phyloP scores from a whole-genome alignment of 768 basidiomycete species.

The Lactifluus piperatus region DNA sequence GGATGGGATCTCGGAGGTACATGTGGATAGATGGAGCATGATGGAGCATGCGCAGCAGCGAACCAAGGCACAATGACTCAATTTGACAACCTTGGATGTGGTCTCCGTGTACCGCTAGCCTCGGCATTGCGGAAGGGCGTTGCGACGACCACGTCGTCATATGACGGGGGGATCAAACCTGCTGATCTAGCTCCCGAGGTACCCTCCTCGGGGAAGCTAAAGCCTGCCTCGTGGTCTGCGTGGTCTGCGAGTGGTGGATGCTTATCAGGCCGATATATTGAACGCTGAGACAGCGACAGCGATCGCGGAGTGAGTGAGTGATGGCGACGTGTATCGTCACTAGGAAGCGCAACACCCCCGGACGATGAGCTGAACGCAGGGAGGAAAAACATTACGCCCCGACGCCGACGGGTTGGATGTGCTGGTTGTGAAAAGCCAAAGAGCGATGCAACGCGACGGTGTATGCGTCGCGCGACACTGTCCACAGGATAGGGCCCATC shows the following conservation, averaged over 20 bases:
- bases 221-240: slow-evolving; percentile 1
- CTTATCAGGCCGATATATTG: slow-evolving; percentile 11
- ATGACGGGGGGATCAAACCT: slow-evolving; percentile 2
- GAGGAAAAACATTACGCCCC: slow-evolving; percentile 67
- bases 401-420: slow-evolving; percentile 29
- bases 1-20: not conserved
- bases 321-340: not conserved
- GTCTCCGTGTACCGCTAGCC: slow-evolving; percentile 11
- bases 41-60: slow-evolving; percentile 13
- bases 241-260: not conserved
- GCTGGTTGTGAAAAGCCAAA: slow-evolving; percentile 24
- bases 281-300: slow-evolving; percentile 11
- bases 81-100: slow-evolving; percentile 12
- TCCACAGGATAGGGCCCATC: slow-evolving; percentile 38
- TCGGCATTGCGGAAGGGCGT: slow-evolving; percentile 6
- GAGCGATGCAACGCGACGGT: slow-evolving; percentile 45
- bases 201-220: not conserved
- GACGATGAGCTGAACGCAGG: slow-evolving; percentile 54
- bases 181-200: not conserved
- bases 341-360: slow-evolving; percentile 25
- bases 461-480: slow-evolving; percentile 42
- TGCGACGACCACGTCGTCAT: slow-evolving; percentile 11
- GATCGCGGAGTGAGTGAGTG: not conserved
- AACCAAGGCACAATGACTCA: not conserved
- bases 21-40: slow-evolving; percentile 17